Base-by-base conservation (phyloP, 1,284 basidiomycete genomes). In the Quambalaria eucalypti region DNA sequence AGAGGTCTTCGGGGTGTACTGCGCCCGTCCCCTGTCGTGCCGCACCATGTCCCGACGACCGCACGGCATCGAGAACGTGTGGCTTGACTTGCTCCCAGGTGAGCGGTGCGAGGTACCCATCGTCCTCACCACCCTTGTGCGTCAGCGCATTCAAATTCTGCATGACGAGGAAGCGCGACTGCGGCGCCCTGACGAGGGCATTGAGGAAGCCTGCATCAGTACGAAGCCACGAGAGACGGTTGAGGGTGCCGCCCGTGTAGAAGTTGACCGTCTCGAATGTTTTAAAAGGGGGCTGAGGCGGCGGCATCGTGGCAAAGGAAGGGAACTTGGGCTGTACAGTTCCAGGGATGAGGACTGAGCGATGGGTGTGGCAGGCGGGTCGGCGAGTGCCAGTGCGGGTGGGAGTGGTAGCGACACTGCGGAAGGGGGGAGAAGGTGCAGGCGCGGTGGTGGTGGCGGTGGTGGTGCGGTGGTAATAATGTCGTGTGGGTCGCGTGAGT, bases 171-270 rank as follows among this genome's bases (percentile, higher is more conserved):
- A 77, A 76, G 7, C 62, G 59, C 2, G 76, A 65, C 3, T 64
- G 55, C 19, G 67, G 53, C 19, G 68, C 69, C 3, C 54, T 54
- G 21, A 76, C 61, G 8, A 76, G 71, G 2, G 62, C 62, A 44
- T 76, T 69, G 53, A 78, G 62, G 60, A 77, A 78, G 8, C 56
- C 58, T 28, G 61, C 51, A 48, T 66, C 65, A 21, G 66, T 68
- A 6, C 75, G 63, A 21, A 76, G 55, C 73, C 73, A 76, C 4
- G 71, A 73, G 19, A 71, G 65, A 26, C 73, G 66, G 36, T 71
- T 69, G 39, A 76, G 64, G 50, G 60, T 58, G 48, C 51, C 51
- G 10, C 71, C 71, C 6, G 65, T 64, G 46, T 66, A 74, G 33
- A 69, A 73, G 54, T 73, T 73, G 56, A 68, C 62, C n/a, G 66